These are phyloP conservation scores for Xylaria sp. DNA, from an alignment of 2,329 filamentous ascomycete species.

Conservation along the genomic window DNA sequence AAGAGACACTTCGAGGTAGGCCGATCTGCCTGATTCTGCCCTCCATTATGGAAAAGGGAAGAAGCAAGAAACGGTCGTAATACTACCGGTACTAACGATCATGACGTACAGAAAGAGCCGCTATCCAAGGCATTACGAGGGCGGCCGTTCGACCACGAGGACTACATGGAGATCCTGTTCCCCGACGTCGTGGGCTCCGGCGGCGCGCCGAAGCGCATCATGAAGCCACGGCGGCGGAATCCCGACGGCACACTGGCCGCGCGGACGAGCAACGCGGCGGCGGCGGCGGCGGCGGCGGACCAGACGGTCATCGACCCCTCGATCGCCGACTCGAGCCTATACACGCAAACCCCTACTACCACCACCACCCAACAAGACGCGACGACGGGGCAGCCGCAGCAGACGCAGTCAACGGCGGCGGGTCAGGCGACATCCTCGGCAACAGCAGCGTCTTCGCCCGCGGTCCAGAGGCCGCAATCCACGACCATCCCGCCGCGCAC, in stretches of 20 bases:
- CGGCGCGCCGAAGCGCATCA: slow-evolving; percentile 61
- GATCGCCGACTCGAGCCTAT: slow-evolving; percentile 27
- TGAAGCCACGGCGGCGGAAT: slow-evolving; percentile 55
- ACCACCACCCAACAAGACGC: too few species aligned
- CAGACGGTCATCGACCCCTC: slow-evolving; percentile 42
- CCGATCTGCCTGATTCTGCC: slow-evolving; percentile 3
- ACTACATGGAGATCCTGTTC: slow-evolving; percentile 63
- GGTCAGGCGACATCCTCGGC: slow-evolving; percentile 18
- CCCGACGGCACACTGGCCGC: slow-evolving; percentile 47
- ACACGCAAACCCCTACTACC: slow-evolving; percentile 22
- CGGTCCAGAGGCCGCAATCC: slow-evolving; percentile 37
- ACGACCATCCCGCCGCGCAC: slow-evolving; percentile 45
- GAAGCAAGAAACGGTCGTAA: background rate
- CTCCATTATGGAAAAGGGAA: background rate
- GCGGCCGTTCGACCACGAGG: slow-evolving; percentile 62
- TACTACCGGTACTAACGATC: background rate
- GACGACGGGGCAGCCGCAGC: too few species aligned
- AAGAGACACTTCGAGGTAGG: slow-evolving; percentile 59
- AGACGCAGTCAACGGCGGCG: slow-evolving; percentile 20
- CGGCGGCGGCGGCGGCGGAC: too few species aligned
- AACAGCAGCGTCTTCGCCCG: slow-evolving; percentile 29
- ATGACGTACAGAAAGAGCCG: slow-evolving; percentile 53
- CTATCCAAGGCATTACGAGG: slow-evolving; percentile 59
- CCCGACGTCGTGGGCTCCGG: slow-evolving; percentile 63
- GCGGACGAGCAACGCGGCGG: slow-evolving; percentile 49